Conservation (phyloP, 176 grass and related monocot species). For the Carex cristatella region DNA sequence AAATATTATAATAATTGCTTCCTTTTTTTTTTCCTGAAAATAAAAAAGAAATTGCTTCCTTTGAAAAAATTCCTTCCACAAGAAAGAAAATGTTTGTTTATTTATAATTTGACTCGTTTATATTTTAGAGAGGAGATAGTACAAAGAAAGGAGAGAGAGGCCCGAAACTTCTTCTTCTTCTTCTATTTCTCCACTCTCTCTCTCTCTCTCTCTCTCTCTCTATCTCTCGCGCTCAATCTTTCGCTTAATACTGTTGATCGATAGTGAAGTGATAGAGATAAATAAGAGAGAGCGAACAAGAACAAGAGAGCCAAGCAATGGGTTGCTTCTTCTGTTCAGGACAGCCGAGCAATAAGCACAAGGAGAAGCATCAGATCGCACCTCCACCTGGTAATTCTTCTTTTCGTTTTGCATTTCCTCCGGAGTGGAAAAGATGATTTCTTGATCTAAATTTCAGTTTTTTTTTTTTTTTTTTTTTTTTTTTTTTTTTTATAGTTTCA, state of each 20-base stretch:
- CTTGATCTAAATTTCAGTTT: background rate
- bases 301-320: slow-evolving; percentile 7
- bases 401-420: background rate
- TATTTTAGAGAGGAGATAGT: background rate
- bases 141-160: background rate
- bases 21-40: background rate
- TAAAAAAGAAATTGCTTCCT: too few species aligned
- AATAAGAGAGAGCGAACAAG: background rate
- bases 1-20: background rate
- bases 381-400: slow-evolving; percentile 34
- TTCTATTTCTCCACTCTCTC: background rate
- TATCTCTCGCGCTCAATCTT: background rate
- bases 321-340: slow-evolving; percentile 45
- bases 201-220: background rate
- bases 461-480: slow-evolving; percentile 17
- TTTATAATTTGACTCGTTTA: background rate
- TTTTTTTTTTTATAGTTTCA: background rate
- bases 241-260: background rate
- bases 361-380: slow-evolving; percentile 47
- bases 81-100: background rate
- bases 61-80: background rate
- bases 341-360: slow-evolving; percentile 19
- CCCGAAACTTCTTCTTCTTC: background rate
- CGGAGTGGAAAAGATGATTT: background rate
- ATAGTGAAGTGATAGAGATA: slow-evolving; percentile 8